Evolutionary conservation across 2,329 filamentous ascomycete genomes (phyloP), one percentile per base, ranked within the genome.

Genomic region (Fusarium tricinctum): DNA sequence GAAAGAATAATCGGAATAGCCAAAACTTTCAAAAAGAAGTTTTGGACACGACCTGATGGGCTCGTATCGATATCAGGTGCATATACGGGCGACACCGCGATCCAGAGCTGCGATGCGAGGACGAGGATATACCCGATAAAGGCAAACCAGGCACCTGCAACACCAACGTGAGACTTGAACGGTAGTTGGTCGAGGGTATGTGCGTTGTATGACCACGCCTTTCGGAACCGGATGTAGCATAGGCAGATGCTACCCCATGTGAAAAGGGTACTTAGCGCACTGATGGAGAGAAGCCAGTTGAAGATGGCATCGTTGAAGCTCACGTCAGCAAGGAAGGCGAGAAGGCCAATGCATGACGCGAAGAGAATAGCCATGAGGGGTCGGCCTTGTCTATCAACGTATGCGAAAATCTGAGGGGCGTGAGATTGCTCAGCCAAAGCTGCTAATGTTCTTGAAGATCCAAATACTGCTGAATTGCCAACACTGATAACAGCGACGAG

Each of bases 381-480:
- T 14, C 94, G 91, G n/a, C 94, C 94, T 69, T 91, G 88, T 47
- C 90, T 89, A 80, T 95, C 94, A 70, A 96, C 90, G 79, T 95
- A 97, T 56, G 88, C 88, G 44, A 97, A 84, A 68, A 94, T 83
- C 61, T 82, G 85, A 8, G 94, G 94, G 0, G 93, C 94, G 77
- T 96, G 93, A 46, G 89, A 87, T 78, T 97, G 93, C 77, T 97
- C 93, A 30, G 94, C 94, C 1, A 97, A 86, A 2, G 94, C 94
- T 30, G 93, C 93, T 2, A 98, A 87, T 1, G 94, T 97, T 72
- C 95, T 89, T 1, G 93, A 97, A 13, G 93, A 95, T 28, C 94
- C 95, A 75, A 97, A 98, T 59, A 97, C 91, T 65, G 94, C 90
- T 4, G 92, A 95, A 79, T 97, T 97, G 49, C 94, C 94, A 58